Evolutionary conservation across 768 basidiomycete species (phyloP).

Genomic region (Suillus spraguei): DNA sequence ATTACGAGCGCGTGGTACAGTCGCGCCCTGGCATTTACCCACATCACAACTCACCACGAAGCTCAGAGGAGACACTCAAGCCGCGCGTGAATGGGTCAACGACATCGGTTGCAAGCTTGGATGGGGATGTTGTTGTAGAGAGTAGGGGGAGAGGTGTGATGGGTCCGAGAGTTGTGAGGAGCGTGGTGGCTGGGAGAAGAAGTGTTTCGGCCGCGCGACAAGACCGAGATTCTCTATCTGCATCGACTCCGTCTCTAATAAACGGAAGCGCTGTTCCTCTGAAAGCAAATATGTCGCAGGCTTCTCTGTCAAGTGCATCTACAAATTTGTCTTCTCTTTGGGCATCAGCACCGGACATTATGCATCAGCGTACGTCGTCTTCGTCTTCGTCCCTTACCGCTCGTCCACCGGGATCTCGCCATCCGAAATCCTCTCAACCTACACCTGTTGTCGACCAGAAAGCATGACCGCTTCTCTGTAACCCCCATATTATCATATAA

Average conservation of each 20-base stretch:
- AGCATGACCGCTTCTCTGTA: constrained; percentile 22
- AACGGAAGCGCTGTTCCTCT: constrained; percentile 31
- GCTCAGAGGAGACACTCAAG: constrained; percentile 69
- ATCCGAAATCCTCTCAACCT: constrained; percentile 17
- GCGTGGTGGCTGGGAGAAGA: constrained; percentile 50
- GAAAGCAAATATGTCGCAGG: constrained; percentile 21
- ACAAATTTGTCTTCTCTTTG: constrained; percentile 20
- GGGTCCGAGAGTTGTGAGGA: constrained; percentile 57
- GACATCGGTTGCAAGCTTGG: constrained; percentile 45
- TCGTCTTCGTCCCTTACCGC: constrained; percentile 13
- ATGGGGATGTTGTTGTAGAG: constrained; percentile 20
- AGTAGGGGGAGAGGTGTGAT: constrained; percentile 27
- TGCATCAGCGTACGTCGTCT: constrained; percentile 16
- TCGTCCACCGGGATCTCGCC: constrained; percentile 17
- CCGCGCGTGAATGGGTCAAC: constrained; percentile 55
- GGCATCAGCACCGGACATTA: constrained; percentile 29
- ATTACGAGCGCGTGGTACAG: constrained; percentile 77
- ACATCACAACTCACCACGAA: constrained; percentile 40
- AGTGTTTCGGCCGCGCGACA: constrained; percentile 39
- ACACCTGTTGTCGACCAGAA: constrained; percentile 24
- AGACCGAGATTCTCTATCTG: constrained; percentile 26
- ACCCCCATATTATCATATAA: constrained; percentile 19
- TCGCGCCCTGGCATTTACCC: constrained; percentile 37
- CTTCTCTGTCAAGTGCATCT: constrained; percentile 12
- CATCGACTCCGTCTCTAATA: constrained; percentile 14